Base-by-base conservation (phyloP, 176 grass and related monocot species). In the Avena sativa region DNA sequence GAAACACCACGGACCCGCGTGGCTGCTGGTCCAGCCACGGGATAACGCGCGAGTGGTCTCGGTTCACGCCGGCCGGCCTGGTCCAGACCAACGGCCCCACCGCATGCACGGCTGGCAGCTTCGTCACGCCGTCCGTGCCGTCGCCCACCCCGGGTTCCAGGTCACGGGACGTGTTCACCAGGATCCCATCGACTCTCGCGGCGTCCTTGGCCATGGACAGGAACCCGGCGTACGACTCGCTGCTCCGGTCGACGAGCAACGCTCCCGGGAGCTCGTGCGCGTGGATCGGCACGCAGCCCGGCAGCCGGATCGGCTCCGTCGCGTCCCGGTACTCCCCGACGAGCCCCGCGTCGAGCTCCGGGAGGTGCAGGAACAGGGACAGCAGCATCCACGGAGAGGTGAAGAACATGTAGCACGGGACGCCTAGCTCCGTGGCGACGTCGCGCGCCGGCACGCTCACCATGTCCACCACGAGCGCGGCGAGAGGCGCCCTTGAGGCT, bases 251-350 rank as follows among this genome's bases (percentile, higher is more conserved):
- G 20, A 77, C 85, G 9, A 88, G 44, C 83, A 93, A 44, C 0
- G 56, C 1, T 7, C 8, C 0, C 16, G 87, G 89, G 36, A 98
- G 53, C 1, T 98, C 93, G 1, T 23, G 65, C 0, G 89, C 78
- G 13, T 83, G 88, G 82, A 98, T 81, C 2, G 95, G 91, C 36
- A 92, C 88, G 88, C 93, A 98, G 0, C 96, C 96, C 1, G 96
- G 93, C 0, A 95, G 85, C 7, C 62, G 48, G 50, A 98, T 87
- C 1, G 90, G 90, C 48, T 83, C 91, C 47, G 77, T 7, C 8
- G 88, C 66, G 81, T 98, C 90, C 5, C 88, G 77, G 58, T 83
- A 65, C 82, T 95, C 91, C 34, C 86, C 86, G 3, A 47, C 71
- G 23, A 66, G 21, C n/a, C 66, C 0, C 11, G 91, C 88, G 69